Conservation (phyloP, 371 early-diverging fungal species). For the Rhizopus arrhizus region DNA sequence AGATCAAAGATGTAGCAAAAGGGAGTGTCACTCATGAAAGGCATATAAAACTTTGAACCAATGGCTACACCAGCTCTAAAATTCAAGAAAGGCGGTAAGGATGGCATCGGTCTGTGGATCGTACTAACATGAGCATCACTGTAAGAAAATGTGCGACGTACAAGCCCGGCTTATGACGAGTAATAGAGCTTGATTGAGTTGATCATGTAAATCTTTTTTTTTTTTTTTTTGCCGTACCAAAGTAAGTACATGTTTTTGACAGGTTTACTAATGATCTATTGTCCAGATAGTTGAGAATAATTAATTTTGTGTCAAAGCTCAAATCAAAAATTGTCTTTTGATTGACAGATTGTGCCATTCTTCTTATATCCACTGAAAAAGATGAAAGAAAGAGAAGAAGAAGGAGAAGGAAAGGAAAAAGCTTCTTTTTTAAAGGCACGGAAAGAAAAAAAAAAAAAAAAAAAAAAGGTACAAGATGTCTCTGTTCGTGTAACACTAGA, state of each 20-base stretch:
- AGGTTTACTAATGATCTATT: conserved; percentile 25
- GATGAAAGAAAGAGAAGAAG: neutral
- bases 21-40: conserved; percentile 27
- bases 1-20: conserved; percentile 33
- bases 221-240: conserved; percentile 16
- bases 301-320: conserved; percentile 21
- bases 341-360: neutral
- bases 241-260: conserved; percentile 27
- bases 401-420: neutral
- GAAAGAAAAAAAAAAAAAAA: no score
- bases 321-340: conserved; percentile 17
- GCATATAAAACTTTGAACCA: conserved; percentile 31
- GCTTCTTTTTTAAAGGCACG: neutral
- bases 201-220: neutral
- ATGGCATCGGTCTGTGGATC: conserved; percentile 10
- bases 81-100: conserved; percentile 17
- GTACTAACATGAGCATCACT: conserved; percentile 10
- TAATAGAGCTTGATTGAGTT: no score
- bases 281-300: conserved; percentile 18
- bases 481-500: conserved; percentile 5
- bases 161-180: conserved; percentile 11
- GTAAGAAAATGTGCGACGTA: conserved; percentile 19
- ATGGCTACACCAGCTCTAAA: conserved; percentile 29
- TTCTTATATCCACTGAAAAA: no score
- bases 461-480: no score